Evolutionary conservation across 2,329 filamentous ascomycete genomes (phyloP), one percentile per base, ranked within the genome.

Genomic region (Cladosporium austrohemisphaericum): DNA sequence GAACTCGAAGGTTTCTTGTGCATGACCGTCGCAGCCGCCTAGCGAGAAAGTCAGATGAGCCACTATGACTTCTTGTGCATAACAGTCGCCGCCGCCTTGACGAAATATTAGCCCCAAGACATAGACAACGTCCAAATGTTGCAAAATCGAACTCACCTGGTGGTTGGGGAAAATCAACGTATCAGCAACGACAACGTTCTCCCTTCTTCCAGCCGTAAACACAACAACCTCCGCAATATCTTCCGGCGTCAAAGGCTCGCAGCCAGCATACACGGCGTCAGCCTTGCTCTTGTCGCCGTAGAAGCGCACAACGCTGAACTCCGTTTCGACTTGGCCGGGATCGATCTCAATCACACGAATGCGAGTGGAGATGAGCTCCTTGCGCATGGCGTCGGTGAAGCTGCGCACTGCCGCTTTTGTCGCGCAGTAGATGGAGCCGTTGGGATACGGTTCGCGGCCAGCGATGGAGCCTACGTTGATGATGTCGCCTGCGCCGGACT

Each of bases 381-480:
- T 88, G 58, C 91, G 78, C 65, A 96, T 70, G 9, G 85, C 79
- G 50, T 95, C 89, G 1, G 88, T 90, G 71, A 95, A 95, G 57
- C 79, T 85, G 59, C 86, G 81, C 49, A 95, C 85, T 1, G 91
- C 91, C 16, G 90, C 88, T 72, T 96, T 96, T 52, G 87, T 91
- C 1, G 90, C 88, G 68, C 91, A 95, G 77, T 96, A 96, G 65
- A 95, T 94, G 66, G 84, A 83, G 22, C 91, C 91, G 41, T 89
- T 88, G 1, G 82, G 76, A 68, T 95, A 96, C 9, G 88, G 79
- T 60, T 95, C 90, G 36, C 90, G 80, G 23, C 89, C 91, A n/a
- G 91, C 91, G 64, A 95, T 91, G 58, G 85, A 90, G 54, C 91
- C 91, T 63, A 96, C 83, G 65, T 96, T 97, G 73, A 98, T 95